Evolutionary conservation across 345 rosid species (phyloP), one percentile per base, ranked within the genome.

Genomic region (Camelina sativa): DNA sequence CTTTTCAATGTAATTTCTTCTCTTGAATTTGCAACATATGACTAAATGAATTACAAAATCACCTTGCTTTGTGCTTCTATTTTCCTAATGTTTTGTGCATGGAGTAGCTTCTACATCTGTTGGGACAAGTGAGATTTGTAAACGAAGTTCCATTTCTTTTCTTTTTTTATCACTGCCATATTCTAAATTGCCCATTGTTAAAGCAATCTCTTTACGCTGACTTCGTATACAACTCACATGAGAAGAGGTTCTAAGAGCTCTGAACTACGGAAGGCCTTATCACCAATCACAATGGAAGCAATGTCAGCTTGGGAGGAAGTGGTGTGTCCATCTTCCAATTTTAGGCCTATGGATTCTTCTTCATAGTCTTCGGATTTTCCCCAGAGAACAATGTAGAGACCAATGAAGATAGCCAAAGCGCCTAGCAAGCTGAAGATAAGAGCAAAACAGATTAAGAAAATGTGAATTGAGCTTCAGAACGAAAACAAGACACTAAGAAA

Each of bases 351-450:
- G 5, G 4, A 57, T 69, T 37, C 61, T 58, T 68, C 80, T 69
- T 61, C 65, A 19, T 76, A 69, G 68, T 91, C 94, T 72, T 85
- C 71, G 7, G 88, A 82, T 64, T 87, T 88, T 0, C 92, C 92
- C 94, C 94, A 88, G 2, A 88, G 84, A 38, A 85, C 89, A 51
- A 82, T 15, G 35, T 85, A 85, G 51, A 84, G 73, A 38, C 87
- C 89, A 64, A 80, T 15, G 16, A 85, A 78, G 50, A 80, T 79
- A 30, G 71, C 83, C 61, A 66, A 47, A 38, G 87, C 89, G 0
- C 90, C 93, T 2, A 88, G 19, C 81, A 88, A 50, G 81, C 92
- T 87, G 75, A 0, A 15, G 9, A 62, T 5, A 34, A 30, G 6
- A 43, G 79, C 59, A 72, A 51, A 40, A 35, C 11, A 55, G 20